Conservation (phyloP, 208 protist species). For the Kentomonas sorsogonicus region DNA sequence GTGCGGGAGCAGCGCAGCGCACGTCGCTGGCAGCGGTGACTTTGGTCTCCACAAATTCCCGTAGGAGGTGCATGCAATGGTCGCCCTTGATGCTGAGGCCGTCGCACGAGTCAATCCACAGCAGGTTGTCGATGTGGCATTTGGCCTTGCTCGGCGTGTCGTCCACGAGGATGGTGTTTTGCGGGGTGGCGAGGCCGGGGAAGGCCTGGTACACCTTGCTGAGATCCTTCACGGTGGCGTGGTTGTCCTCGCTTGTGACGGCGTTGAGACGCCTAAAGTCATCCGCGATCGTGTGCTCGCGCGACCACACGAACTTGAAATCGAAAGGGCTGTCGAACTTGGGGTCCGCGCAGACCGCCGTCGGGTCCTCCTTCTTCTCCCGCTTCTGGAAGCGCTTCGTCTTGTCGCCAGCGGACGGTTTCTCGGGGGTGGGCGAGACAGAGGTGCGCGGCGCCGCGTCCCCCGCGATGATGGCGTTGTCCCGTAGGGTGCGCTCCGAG, state of each 20-base stretch:
- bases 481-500: too few relatives aligned
- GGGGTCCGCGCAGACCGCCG: too few relatives aligned
- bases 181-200: conserved; percentile 48
- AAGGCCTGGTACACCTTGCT: conserved; percentile 48
- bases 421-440: neutral
- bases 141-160: conserved; percentile 86
- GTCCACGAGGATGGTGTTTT: conserved; percentile 81
- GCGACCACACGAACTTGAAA: conserved; percentile 83
- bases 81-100: conserved; percentile 38
- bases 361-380: neutral
- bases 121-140: conserved; percentile 66
- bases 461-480: conserved; percentile 13
- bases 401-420: too few relatives aligned
- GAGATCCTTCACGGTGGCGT: conserved; percentile 85
- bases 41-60: conserved; percentile 62
- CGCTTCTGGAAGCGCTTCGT: neutral
- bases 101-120: conserved; percentile 78
- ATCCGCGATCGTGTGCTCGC: conserved; percentile 78
- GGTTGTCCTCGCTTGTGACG: conserved; percentile 44
- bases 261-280: conserved; percentile 68
- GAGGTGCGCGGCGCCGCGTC: neutral
- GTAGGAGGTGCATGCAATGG: conserved; percentile 40
- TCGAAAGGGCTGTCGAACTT: conserved; percentile 15
- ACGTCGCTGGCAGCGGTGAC: conserved; percentile 63
- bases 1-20: conserved; percentile 57